A percentile compares a stretch with the other conserved stretches of the same genome.
Conservation (phyloP, 768 basidiomycete species). For the Podaxis rugospora region DNA sequence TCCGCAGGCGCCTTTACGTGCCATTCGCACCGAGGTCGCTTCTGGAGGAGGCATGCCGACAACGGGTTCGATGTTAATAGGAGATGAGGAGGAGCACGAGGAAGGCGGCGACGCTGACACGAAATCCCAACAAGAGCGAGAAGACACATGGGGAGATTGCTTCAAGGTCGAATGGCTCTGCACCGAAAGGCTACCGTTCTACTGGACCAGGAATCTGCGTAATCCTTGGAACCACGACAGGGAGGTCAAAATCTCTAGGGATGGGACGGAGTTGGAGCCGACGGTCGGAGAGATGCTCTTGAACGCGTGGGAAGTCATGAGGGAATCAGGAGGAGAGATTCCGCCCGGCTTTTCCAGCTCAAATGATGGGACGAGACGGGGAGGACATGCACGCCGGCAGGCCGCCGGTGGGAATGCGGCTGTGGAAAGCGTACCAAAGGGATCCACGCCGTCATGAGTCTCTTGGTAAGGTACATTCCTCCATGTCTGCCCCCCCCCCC, state of each 20-base stretch:
- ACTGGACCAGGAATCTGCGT: slow-evolving; percentile 70
- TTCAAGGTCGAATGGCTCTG: slow-evolving; percentile 85
- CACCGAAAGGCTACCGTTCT: slow-evolving; percentile 68
- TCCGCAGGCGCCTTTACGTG: slow-evolving; percentile 32
- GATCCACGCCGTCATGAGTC: not conserved
- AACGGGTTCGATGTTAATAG: not conserved
- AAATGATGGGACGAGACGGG: not conserved
- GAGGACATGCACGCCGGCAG: not conserved
- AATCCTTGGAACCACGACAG: slow-evolving; percentile 92
- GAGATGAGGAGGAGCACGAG: slow-evolving; percentile 15
- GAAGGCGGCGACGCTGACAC: slow-evolving; percentile 19
- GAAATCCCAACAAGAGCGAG: slow-evolving; percentile 11
- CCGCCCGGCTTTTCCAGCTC: not conserved
- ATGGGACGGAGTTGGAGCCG: slow-evolving; percentile 93
- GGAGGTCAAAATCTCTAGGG: slow-evolving; percentile 78
- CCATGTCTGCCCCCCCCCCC: not conserved
- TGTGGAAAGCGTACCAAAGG: not conserved
- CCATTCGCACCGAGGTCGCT: slow-evolving; percentile 18
- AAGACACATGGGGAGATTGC: slow-evolving; percentile 58
- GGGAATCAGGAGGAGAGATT: slow-evolving; percentile 2
- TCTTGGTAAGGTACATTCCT: not conserved
- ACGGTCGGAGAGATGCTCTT: slow-evolving; percentile 60
- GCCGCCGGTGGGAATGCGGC: not conserved
- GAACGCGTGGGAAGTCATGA: slow-evolving; percentile 56
- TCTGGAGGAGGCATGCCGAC: not conserved